Evolutionary conservation across 192 early-diverging fungal species (phyloP).

Genomic region (Oehlia diaphana): DNA sequence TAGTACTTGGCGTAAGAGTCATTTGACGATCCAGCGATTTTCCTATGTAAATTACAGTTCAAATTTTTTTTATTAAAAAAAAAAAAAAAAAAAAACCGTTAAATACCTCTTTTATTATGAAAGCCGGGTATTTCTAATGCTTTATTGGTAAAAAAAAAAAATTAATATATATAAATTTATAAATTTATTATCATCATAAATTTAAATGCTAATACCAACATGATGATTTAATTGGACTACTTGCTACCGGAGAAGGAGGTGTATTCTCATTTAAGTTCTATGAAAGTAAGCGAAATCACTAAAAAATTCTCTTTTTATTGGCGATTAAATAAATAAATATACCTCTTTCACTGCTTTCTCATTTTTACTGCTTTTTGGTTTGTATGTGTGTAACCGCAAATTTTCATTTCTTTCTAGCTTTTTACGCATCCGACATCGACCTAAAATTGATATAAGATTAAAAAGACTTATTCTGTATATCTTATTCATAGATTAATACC

Average conservation of each 20-base stretch:
- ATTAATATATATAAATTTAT: neutral
- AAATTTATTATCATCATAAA: neutral
- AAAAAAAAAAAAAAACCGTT: neutral
- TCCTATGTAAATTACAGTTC: neutral
- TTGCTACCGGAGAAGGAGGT: neutral
- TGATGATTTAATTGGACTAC: neutral
- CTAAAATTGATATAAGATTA: constrained; percentile 16
- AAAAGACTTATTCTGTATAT: neutral
- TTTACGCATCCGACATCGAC: constrained; percentile 48
- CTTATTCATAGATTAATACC: constrained; percentile 22
- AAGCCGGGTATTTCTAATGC: constrained; percentile 6
- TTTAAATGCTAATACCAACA: neutral
- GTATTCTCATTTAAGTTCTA: constrained; percentile 1
- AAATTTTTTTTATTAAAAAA: neutral
- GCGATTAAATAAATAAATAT: neutral
- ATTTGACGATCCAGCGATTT: constrained; percentile 18
- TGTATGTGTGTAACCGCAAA: constrained; percentile 34
- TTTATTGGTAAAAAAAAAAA: neutral
- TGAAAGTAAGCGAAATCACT: neutral
- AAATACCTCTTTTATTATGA: constrained; percentile 6
- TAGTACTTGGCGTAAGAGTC: constrained; percentile 19
- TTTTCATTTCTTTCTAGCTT: constrained; percentile 50
- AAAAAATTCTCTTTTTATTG: neutral
- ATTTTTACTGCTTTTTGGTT: constrained; percentile 46
- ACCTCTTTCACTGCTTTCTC: constrained; percentile 27